Evolutionary conservation across 148 eudicot genomes (phyloP), one percentile per base, ranked within the genome.

Genomic region (Rhododendron mucronatum): DNA sequence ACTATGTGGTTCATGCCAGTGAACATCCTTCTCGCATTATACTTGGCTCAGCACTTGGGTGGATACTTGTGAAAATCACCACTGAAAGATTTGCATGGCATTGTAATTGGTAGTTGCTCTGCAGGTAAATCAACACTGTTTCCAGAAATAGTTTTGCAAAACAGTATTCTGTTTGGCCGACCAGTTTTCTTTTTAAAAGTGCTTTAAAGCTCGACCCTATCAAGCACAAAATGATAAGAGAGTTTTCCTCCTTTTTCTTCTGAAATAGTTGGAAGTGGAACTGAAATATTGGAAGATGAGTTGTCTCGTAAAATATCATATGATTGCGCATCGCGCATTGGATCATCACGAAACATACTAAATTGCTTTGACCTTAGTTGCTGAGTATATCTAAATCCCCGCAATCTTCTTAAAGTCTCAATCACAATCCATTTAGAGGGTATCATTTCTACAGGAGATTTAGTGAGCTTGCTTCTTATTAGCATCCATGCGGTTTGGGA

Each of bases 1-100:
- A 1, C 1, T 33, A 93, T 94, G 91, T 93, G 96, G 96, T 93
- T 91, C 87, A 92, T 92, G 93, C 94, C 94, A 9, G 90, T 91
- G 76, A 93, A 91, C 85, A 91, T 92, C 53, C 86, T 93, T 81
- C 81, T 93, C 74, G 91, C 96, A 10, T 93, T 69, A 80, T 90
- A 12, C 81, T 92, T 50, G 96, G 96, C 55, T 93, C 94, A 59
- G 82, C 67, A 21, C 87, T 92, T 13, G 96, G 96, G 28, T 93
- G 93, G 92, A 84, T 92, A 20, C 93, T 93, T 4, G 83, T 91
- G 2, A 92, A 90, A 86, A 78, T 92, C 82, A 91, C 92, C 5
- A 82, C 91, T 94, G 12, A 80, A 45, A 77, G 88, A 93, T 83
- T 55, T 91, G 53, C 86, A 89, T 1, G 96, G 96, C 82, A 93